A percentile compares a stretch with the other conserved stretches of the same genome.
These are phyloP conservation scores for Chlorencoelia australis DNA, from an alignment of 2,329 filamentous ascomycete species.

Conservation along the genomic window DNA sequence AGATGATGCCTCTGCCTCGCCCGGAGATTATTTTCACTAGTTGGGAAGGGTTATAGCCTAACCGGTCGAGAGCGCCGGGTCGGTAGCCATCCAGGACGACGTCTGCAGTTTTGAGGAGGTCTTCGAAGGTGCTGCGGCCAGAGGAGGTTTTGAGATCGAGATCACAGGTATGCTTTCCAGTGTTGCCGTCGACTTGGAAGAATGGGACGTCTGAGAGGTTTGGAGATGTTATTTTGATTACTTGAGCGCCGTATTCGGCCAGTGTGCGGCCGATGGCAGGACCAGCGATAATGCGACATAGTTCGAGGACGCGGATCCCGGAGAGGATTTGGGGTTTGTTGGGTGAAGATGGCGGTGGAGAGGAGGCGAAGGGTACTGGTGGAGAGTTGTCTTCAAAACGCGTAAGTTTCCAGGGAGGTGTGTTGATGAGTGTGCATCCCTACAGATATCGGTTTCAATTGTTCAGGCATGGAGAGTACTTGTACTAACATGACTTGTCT, in stretches of 20 bases:
- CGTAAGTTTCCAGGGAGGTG: slow-evolving; percentile 38
- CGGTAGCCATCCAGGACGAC: slow-evolving; percentile 62
- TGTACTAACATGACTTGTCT: slow-evolving; percentile 41
- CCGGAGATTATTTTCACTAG: slow-evolving; percentile 42
- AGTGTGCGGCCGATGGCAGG: slow-evolving; percentile 62
- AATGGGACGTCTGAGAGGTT: slow-evolving; percentile 61
- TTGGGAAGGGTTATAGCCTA: slow-evolving; percentile 51
- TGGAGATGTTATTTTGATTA: slow-evolving; percentile 61
- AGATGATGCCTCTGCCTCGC: slow-evolving; percentile 53
- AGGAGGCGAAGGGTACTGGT: slow-evolving; percentile 34
- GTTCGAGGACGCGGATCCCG: slow-evolving; percentile 63
- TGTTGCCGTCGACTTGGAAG: slow-evolving; percentile 64
- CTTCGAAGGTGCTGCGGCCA: slow-evolving; percentile 47
- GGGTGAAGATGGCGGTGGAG: slow-evolving; percentile 5
- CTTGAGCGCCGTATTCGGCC: slow-evolving; percentile 65
- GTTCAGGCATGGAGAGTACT: not conserved
- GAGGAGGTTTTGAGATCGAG: slow-evolving; percentile 47
- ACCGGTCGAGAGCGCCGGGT: slow-evolving; percentile 50
- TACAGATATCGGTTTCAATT: slow-evolving; percentile 7
- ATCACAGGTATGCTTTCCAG: slow-evolving; percentile 57
- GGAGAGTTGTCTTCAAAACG: slow-evolving; percentile 33
- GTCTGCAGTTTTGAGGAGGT: slow-evolving; percentile 51
- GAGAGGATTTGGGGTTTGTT: slow-evolving; percentile 29
- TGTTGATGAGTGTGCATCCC: slow-evolving; percentile 31
- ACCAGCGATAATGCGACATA: slow-evolving; percentile 67